Evolutionary conservation across 306 rosid species (phyloP).

Genomic region (Gynostemma pentaphyllum): DNA sequence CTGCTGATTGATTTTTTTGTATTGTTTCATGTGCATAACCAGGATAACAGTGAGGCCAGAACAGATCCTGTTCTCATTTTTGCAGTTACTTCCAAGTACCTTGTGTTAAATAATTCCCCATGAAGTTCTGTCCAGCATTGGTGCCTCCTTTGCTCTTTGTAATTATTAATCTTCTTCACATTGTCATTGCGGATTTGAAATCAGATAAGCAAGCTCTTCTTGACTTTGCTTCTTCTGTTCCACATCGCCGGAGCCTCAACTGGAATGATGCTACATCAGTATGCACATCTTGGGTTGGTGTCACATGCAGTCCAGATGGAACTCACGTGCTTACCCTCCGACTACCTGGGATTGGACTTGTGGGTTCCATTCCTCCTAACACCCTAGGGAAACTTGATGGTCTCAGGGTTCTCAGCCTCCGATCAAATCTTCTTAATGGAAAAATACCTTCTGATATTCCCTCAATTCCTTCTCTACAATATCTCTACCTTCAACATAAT

Average conservation of each 20-base stretch:
- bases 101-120: slow-evolving; percentile 23
- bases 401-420: slow-evolving; percentile 61
- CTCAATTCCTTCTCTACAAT: slow-evolving; percentile 66
- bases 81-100: slow-evolving; percentile 17
- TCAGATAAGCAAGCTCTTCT: slow-evolving; percentile 70
- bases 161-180: slow-evolving; percentile 29
- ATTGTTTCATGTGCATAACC: slow-evolving; percentile 24
- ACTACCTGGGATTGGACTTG: slow-evolving; percentile 77
- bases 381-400: slow-evolving; percentile 75
- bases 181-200: slow-evolving; percentile 45
- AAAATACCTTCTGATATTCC: slow-evolving; percentile 56
- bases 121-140: slow-evolving; percentile 39
- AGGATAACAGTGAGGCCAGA: slow-evolving; percentile 40
- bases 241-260: slow-evolving; percentile 51
- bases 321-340: slow-evolving; percentile 45
- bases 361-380: slow-evolving; percentile 56
- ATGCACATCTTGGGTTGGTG: slow-evolving; percentile 61
- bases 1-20: slow-evolving; percentile 18
- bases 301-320: slow-evolving; percentile 32
- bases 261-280: slow-evolving; percentile 40
- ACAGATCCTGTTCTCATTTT: slow-evolving; percentile 14
- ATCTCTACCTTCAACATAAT: slow-evolving; percentile 69
- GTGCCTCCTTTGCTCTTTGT: slow-evolving; percentile 29
- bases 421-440: slow-evolving; percentile 72
- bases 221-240: slow-evolving; percentile 43